These are phyloP conservation scores for Eimeria necatrix DNA, from an alignment of 169 alveolate species.

Conservation along the genomic window DNA sequence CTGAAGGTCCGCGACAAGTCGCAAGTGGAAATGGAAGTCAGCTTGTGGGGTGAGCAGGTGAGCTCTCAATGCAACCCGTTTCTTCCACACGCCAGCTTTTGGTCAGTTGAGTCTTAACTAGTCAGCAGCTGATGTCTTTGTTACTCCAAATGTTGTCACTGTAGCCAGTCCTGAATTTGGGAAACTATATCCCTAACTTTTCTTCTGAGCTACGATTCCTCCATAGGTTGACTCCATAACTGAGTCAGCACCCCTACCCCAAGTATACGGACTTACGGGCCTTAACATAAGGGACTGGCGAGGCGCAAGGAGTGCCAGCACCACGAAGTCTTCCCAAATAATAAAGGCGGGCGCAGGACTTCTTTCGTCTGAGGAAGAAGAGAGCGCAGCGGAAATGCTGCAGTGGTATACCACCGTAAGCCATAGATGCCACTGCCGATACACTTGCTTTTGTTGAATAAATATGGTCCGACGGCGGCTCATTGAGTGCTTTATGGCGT, in stretches of 20 bases:
- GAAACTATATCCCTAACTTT: neutral
- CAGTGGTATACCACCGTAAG: constrained; percentile 78
- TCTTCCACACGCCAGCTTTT: too few relatives aligned
- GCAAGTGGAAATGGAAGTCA: constrained; percentile 76
- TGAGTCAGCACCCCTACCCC: constrained; percentile 67
- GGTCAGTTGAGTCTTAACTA: too few relatives aligned
- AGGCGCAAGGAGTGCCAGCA: constrained; percentile 73
- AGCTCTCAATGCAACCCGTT: neutral
- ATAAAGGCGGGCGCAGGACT: constrained; percentile 57
- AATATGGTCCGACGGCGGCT: too few relatives aligned
- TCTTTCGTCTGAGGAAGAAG: constrained; percentile 3
- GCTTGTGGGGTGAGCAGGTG: constrained; percentile 78
- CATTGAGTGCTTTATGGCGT: too few relatives aligned
- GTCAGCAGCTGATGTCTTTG: too few relatives aligned
- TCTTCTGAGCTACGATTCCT: neutral
- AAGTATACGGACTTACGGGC: constrained; percentile 59
- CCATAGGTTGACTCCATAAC: constrained; percentile 53
- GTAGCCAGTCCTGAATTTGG: neutral
- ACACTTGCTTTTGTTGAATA: too few relatives aligned
- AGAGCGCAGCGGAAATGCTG: constrained; percentile 50
- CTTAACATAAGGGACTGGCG: constrained; percentile 77
- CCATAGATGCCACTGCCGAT: neutral
- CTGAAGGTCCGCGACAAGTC: constrained; percentile 69
- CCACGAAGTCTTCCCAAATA: constrained; percentile 45
- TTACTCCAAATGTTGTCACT: too few relatives aligned